Base-by-base conservation (phyloP, 2,329 filamentous ascomycete species). In the Pyrenochaeta sp. region DNA sequence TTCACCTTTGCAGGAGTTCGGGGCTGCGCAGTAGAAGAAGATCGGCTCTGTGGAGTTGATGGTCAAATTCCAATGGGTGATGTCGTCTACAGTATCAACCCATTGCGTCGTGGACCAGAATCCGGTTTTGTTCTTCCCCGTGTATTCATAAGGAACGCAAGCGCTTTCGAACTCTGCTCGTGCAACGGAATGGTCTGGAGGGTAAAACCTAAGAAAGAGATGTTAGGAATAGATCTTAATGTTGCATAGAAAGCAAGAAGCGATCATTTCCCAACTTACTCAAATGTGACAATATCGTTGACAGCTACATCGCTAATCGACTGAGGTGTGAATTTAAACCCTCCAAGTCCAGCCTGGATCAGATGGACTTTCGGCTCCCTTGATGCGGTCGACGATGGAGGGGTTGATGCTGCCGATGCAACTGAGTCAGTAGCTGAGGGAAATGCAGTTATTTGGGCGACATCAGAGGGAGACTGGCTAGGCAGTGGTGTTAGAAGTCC, bases 1-100 rank as follows among this genome's bases (percentile, higher is more conserved):
- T 43, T 89, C 83, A 2, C 78, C 74, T 2, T 82, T 81, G 68
- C 91, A 94, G 1, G 89, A 91, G 0, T 81, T 83, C 0, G 86
- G 83, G 0, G 89, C 89, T 0, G 88, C 71, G 57, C 76, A 79
- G 59, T 78, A 79, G 61, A 70, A 78, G 62, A 75, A 79, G 13
- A 79, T 73, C 6, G 77, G 76, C 8, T 71, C 66, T 0, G 74
- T 76, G 42, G 64, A 62, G 61, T 77, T 77, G 48, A 79, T 68
- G 7, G 71, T 75, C 3, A 78, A 56, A 51, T 74, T 74, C 57
- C 66, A 78, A 45, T 68, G 53, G 9, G 62, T 69, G 37, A 68
- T 55, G 73, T 74, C 53, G n/a, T 68, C 50, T 27, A 67, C 61
- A 2, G 61, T 64, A 6, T 68, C 56, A 4, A 74, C 67, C 51